Evolutionary conservation across 1,139 yeast species (phyloP), one percentile per base, ranked within the genome.

Genomic region (Debaryomyces robertsiae): DNA sequence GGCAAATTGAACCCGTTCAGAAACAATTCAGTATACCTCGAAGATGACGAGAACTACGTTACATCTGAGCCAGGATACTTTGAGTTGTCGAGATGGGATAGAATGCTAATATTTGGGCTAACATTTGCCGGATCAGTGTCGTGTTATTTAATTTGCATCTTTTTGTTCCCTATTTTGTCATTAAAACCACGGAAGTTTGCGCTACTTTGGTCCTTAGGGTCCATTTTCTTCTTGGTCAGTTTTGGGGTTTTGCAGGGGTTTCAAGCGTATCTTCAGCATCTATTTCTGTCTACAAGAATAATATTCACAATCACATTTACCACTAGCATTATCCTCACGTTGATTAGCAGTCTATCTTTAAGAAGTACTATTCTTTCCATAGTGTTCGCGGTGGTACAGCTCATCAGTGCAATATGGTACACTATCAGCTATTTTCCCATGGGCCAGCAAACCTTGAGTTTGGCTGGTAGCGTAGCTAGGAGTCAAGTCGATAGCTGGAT

Each of bases 371-470:
- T 81, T 3, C 59, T 78, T 27, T 76, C 81, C 3, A 68, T 80
- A 2, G 44, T 79, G 6, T 74, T 77, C 52, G 81, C 82, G 14
- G 63, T 65, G 2, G 49, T 77, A 2, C 86, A 81, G 49, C 60
- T 79, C 39, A 39, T 79, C 2, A 65, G 79, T 49, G 81, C 79
- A 9, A 41, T 79, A 5, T 76, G 79, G 73, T 81, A 80, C 54
- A 73, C 83, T 0, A 75, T 80, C 4, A 79, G 85, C 49, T 81
- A 81, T 54, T 80, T 81, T 60, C 85, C 86, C 3, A 62, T 77
- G 65, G 85, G 85, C 2, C 67, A 71, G 34, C 81, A 75, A 42
- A 80, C 84, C 0, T 60, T 81, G 39, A 69, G 67, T 44, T 56
- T 80, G 40, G 81, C 84, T 0, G 68, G 80, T 3, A 64, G 65